Conservation (phyloP, 78 protist species). For the Salpingoeca rosetta region DNA sequence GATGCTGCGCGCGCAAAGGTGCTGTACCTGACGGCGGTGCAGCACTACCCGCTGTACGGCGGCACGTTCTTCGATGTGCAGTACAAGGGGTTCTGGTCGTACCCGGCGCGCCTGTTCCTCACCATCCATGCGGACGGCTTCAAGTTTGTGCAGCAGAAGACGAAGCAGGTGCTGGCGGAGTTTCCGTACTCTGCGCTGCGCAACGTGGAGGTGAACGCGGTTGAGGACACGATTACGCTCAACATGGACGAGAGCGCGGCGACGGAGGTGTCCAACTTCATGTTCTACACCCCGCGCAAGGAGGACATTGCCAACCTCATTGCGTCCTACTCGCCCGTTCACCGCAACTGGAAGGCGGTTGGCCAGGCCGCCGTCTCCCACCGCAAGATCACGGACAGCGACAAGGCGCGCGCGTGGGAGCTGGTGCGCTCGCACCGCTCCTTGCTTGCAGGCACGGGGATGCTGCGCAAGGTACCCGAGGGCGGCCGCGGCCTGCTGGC, state of each 20-base stretch:
- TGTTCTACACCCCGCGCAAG: background rate
- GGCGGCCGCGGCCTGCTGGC: background rate
- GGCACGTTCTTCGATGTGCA: background rate
- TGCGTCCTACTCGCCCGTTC: background rate
- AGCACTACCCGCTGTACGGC: slow-evolving; percentile 4
- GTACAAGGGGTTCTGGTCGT: slow-evolving; percentile 14
- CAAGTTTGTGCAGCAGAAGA: background rate
- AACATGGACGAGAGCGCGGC: background rate
- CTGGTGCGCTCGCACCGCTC: background rate
- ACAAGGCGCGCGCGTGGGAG: background rate
- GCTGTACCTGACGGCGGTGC: background rate
- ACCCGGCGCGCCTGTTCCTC: background rate
- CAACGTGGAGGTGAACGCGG: background rate
- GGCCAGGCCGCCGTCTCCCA: background rate
- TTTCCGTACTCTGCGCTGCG: background rate
- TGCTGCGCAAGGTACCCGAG: background rate
- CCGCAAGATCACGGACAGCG: background rate
- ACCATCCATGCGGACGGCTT: background rate
- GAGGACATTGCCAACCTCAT: slow-evolving; percentile 2
- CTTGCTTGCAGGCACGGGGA: background rate
- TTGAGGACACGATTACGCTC: background rate
- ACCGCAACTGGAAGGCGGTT: background rate
- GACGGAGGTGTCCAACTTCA: background rate
- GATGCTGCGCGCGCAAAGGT: background rate
- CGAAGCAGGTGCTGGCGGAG: background rate